These are phyloP conservation scores for Blastobotrys chiropterorum DNA, from an alignment of 805 yeast genomes.

Conservation along the genomic window DNA sequence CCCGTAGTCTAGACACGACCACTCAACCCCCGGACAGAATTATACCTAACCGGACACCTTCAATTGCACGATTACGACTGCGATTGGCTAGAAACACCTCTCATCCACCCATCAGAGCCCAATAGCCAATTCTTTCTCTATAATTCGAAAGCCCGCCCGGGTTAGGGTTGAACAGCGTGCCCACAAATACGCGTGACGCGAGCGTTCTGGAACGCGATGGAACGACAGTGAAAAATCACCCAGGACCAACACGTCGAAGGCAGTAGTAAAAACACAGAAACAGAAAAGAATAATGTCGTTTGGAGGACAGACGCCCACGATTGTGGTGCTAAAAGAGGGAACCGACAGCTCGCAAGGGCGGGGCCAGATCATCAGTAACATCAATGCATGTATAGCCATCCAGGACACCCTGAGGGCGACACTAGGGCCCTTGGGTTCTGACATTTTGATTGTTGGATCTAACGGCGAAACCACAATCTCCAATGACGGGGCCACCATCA, in stretches of 20 bases:
- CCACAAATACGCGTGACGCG: background rate
- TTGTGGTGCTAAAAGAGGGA: slow-evolving; percentile 95
- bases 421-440: slow-evolving; percentile 95
- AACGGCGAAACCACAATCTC: slow-evolving; percentile 90
- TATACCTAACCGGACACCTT: too few relatives aligned
- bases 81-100: too few relatives aligned
- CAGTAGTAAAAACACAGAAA: background rate
- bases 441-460: slow-evolving; percentile 78
- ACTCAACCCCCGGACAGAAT: too few relatives aligned
- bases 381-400: slow-evolving; percentile 94
- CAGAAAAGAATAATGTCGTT: slow-evolving; percentile 54
- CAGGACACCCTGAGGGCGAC: slow-evolving; percentile 95
- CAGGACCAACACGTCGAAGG: background rate
- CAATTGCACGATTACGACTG: too few relatives aligned
- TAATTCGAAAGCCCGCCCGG: background rate
- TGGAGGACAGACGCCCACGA: slow-evolving; percentile 94
- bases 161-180: background rate
- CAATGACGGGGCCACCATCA: slow-evolving; percentile 96
- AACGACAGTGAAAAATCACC: background rate
- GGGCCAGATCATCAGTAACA: slow-evolving; percentile 91
- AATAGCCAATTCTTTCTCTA: too few relatives aligned
- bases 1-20: too few relatives aligned
- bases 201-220: background rate
- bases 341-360: slow-evolving; percentile 95
- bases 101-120: too few relatives aligned